These are phyloP conservation scores for Barnettozyma hawaiiensis DNA, from an alignment of 1,139 yeast species.

Conservation along the genomic window DNA sequence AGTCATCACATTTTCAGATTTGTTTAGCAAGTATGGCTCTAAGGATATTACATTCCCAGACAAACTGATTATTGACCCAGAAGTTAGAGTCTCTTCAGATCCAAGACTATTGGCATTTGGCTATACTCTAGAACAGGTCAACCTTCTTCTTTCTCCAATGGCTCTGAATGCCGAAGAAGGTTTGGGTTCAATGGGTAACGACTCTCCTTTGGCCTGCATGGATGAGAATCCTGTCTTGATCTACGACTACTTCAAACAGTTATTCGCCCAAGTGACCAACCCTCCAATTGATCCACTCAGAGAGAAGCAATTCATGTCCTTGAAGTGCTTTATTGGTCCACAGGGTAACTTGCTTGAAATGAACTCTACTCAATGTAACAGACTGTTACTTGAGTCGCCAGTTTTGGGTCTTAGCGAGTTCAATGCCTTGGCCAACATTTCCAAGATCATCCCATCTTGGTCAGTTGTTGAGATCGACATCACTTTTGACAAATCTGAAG, in stretches of 20 bases:
- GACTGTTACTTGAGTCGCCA: constrained; percentile 79
- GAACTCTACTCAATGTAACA: constrained; percentile 87
- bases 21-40: constrained; percentile 50
- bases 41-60: constrained; percentile 38
- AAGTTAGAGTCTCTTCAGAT: constrained; percentile 51
- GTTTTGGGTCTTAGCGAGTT: constrained; percentile 70
- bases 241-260: constrained; percentile 92
- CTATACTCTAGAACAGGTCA: constrained; percentile 86
- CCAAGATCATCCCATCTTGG: constrained; percentile 81
- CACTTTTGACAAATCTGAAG: constrained; percentile 81
- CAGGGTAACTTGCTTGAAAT: constrained; percentile 94
- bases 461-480: constrained; percentile 75
- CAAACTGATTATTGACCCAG: constrained; percentile 19
- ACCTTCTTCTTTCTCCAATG: constrained; percentile 86
- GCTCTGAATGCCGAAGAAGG: constrained; percentile 90
- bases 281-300: constrained; percentile 99
- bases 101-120: constrained; percentile 85
- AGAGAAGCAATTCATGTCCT: constrained; percentile 93
- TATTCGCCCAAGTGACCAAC: constrained; percentile 97
- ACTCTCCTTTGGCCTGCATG: constrained; percentile 92
- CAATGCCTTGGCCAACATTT: constrained; percentile 65
- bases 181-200: constrained; percentile 98
- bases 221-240: constrained; percentile 87
- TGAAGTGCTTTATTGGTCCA: constrained; percentile 96
- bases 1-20: constrained; percentile 75